These are phyloP conservation scores for Decorospora gaudefroyi DNA, from an alignment of 2,329 filamentous ascomycete species.

Conservation along the genomic window DNA sequence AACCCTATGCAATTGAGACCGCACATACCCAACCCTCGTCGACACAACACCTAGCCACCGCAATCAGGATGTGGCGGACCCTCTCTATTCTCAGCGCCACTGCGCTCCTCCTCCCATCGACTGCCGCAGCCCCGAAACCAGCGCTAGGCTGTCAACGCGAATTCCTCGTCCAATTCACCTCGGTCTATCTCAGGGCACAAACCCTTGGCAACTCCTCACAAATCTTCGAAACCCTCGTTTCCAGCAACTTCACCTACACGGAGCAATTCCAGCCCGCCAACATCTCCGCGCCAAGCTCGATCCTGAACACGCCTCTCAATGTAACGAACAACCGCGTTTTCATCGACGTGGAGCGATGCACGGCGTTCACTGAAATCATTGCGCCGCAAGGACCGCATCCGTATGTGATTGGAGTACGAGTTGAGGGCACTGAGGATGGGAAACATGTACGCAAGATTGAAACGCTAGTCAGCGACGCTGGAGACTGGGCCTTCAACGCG, in stretches of 20 bases:
- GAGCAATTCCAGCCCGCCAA: constrained; percentile 25
- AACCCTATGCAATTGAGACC: no score
- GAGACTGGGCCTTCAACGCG: constrained; percentile 34
- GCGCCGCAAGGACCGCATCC: constrained; percentile 20
- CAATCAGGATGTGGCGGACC: no score
- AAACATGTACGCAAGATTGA: constrained; percentile 26
- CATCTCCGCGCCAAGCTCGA: constrained; percentile 20
- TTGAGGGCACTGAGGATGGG: constrained; percentile 19
- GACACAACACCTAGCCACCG: no score
- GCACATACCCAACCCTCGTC: no score
- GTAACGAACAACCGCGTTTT: constrained; percentile 24
- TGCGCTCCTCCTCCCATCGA: neutral
- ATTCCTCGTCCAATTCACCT: constrained; percentile 22
- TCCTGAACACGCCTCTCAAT: constrained; percentile 24
- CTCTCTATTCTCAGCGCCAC: neutral
- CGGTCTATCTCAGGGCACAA: constrained; percentile 24
- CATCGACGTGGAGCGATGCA: constrained; percentile 26
- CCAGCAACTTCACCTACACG: constrained; percentile 24
- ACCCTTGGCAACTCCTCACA: constrained; percentile 17
- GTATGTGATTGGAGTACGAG: constrained; percentile 29
- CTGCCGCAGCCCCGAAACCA: neutral
- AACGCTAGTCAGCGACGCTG: constrained; percentile 26
- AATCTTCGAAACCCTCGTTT: constrained; percentile 13
- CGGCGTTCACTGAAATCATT: constrained; percentile 30
- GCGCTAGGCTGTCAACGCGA: constrained; percentile 6